Evolutionary conservation across 345 rosid species (phyloP), one percentile per base, ranked within the genome.

Genomic region (Eucalyptus albens): DNA sequence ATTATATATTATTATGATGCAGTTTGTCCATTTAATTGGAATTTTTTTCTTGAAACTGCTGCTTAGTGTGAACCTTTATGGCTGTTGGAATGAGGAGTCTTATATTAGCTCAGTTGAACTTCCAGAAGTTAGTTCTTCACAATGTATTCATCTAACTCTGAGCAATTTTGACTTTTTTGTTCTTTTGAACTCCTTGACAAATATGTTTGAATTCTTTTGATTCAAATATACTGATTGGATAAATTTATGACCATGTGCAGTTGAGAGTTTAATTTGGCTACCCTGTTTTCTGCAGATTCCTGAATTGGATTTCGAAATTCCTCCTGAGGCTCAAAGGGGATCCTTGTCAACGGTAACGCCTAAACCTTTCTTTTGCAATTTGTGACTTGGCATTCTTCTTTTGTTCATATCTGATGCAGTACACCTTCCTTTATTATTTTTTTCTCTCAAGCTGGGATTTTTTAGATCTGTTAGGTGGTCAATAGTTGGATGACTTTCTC

Each of bases 321-420:
- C 99, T 72, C 94, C 98, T 40, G 99, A 97, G 96, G 96, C 99
- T 91, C 99, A 97, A 89, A 95, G 94, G 50, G 99, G 99, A 90
- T 96, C 96, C 92, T 92, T 97, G 90, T 97, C 99, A 67, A 97
- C 99, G 6, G 99, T 97, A 96, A 24, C 2, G 45, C 47, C 11
- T 4, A 12, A 77, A 15, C 27, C 40, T 86, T 45, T 86, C 45
- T 51, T 42, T 86, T 86, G 56, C n/a, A 86, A 33, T 59, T 26
- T 86, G 85, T 40, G 85, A 40, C 11, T 77, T 40, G 85, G 47
- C 85, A 77, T 77, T 37, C 47, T 77, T 77, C 85, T 40, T 77
- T 77, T 77, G 85, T 77, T 40, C 24, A 24, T 40, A 77, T 77
- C 47, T 77, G 85, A 22, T 77, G 85, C 27, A 21, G 27, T 77